A percentile compares a stretch with the other conserved stretches of the same genome.
These are phyloP conservation scores for Telfairia occidentalis DNA, from an alignment of 331 rosid species.

Conservation along the genomic window DNA sequence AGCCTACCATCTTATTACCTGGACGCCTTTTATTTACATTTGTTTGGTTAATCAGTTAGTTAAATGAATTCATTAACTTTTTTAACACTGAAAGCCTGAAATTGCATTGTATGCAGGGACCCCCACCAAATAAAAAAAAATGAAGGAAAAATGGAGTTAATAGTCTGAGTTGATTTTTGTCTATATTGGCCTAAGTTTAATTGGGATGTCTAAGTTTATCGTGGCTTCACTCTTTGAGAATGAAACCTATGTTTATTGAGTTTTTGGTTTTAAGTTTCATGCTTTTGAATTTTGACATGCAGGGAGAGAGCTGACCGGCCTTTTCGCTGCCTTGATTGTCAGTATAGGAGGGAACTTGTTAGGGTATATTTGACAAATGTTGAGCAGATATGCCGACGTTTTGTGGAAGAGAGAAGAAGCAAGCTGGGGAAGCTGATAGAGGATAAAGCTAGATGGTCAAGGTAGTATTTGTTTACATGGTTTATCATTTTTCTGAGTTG, in stretches of 20 bases:
- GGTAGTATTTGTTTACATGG: conserved; percentile 38
- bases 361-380: conserved; percentile 95
- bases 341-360: conserved; percentile 98
- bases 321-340: conserved; percentile 95
- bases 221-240: neutral
- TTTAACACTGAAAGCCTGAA: neutral
- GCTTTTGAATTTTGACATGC: conserved; percentile 26
- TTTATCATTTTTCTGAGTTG: conserved; percentile 3
- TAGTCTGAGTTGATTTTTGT: neutral
- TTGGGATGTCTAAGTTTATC: neutral
- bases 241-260: neutral
- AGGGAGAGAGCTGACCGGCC: conserved; percentile 96
- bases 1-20: neutral
- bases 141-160: neutral
- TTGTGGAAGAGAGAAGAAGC: conserved; percentile 92
- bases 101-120: neutral
- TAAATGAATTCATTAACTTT: neutral
- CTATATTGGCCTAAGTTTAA: neutral
- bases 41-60: neutral
- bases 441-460: conserved; percentile 95
- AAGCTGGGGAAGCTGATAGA: conserved; percentile 83
- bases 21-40: neutral
- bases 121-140: neutral
- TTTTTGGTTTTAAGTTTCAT: neutral
- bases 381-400: conserved; percentile 93